phyloP scores from a whole-genome alignment of 2,329 filamentous ascomycete species.

The Thyridium curvatum region DNA sequence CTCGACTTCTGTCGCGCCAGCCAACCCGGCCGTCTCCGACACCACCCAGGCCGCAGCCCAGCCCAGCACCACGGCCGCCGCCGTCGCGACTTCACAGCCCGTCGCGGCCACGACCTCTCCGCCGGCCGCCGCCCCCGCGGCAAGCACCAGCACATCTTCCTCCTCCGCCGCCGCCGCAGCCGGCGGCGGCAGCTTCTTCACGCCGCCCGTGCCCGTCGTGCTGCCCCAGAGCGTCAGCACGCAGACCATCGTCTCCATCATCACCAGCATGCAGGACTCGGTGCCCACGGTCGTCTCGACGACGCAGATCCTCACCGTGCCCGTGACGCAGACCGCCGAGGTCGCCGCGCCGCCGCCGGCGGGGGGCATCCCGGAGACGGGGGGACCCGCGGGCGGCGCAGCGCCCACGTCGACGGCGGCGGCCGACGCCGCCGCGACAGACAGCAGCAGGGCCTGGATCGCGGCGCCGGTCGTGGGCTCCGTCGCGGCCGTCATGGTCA shows the following conservation, averaged over 20 bases:
- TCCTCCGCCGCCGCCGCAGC: too few relatives aligned
- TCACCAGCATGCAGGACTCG: constrained; percentile 2
- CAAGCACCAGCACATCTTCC: neutral
- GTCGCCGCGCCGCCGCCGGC: neutral
- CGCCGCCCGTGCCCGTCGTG: constrained; percentile 5
- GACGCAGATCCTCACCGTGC: constrained; percentile 10
- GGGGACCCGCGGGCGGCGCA: neutral
- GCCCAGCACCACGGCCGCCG: neutral
- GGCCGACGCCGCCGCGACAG: constrained; percentile 2
- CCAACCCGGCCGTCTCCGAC: neutral
- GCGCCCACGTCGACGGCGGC: neutral
- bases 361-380: neutral
- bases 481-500: constrained; percentile 21
- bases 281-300: constrained; percentile 1
- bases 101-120: neutral
- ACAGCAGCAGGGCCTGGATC: constrained; percentile 19
- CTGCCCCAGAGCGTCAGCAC: constrained; percentile 1
- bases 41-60: neutral
- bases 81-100: neutral
- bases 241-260: constrained; percentile 2
- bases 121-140: neutral
- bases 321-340: constrained; percentile 1
- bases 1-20: neutral
- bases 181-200: constrained; percentile 10
- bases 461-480: constrained; percentile 25